phyloP scores from a whole-genome alignment of 352 stramenopile genomes.

The Phytopythium ostracodes region DNA sequence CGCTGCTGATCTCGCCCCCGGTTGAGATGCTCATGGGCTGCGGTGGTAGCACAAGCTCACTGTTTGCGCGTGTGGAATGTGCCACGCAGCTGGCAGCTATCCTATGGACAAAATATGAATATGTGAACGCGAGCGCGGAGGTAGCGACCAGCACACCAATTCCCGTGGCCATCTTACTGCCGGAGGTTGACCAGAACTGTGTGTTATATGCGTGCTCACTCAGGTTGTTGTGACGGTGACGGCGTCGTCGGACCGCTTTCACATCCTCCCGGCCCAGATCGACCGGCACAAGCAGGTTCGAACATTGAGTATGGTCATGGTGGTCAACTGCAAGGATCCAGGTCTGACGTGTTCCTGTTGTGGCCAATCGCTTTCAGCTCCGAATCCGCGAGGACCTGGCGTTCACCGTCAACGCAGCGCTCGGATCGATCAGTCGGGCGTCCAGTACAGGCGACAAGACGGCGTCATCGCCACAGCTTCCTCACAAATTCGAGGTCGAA shows the following conservation, averaged over 20 bases:
- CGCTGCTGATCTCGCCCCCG: too few species aligned
- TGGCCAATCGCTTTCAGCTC: conserved; percentile 21
- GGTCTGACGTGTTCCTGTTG: not conserved
- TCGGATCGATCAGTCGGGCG: conserved; percentile 66
- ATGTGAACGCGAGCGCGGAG: conserved; percentile 56
- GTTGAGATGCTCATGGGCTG: too few species aligned
- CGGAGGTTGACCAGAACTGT: not conserved
- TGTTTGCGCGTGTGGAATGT: not conserved
- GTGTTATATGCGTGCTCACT: conserved; percentile 5
- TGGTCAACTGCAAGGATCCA: too few species aligned
- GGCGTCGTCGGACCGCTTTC: conserved; percentile 44
- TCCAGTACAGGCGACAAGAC: not conserved
- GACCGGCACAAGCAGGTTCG: conserved; percentile 66
- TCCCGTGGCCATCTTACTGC: not conserved
- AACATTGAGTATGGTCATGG: too few species aligned
- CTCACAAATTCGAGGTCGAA: conserved; percentile 25
- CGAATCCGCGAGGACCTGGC: conserved; percentile 69
- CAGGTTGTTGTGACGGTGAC: conserved; percentile 55
- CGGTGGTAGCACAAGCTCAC: too few species aligned
- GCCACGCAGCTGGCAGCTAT: conserved; percentile 40
- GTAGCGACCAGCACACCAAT: conserved; percentile 14
- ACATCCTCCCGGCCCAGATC: conserved; percentile 51
- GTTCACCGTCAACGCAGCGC: conserved; percentile 74
- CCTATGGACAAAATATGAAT: conserved; percentile 60
- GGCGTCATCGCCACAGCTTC: conserved; percentile 9